Conservation (phyloP, 768 basidiomycete species). For the Porpolomopsis calyptriformis region DNA sequence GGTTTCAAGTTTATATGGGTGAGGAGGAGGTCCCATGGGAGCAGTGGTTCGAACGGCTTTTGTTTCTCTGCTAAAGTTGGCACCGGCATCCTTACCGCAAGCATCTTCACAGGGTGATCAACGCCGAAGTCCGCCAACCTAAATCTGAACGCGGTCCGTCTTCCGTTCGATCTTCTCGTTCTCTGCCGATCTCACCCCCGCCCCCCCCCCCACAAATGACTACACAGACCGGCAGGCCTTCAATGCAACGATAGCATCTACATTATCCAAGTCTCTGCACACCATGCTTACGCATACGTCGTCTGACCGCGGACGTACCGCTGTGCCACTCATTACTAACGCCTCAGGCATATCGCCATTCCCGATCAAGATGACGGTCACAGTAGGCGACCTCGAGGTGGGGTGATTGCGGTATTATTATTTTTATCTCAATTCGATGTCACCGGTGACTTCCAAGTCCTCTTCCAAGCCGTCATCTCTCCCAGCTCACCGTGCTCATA, state of each 20-base stretch:
- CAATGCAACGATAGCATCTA: slow-evolving; percentile 44
- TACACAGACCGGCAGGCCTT: slow-evolving; percentile 38
- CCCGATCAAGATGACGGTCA: slow-evolving; percentile 60
- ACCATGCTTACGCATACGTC: slow-evolving; percentile 71
- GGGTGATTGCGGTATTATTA: slow-evolving; percentile 11
- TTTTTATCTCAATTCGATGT: no score
- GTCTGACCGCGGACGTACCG: slow-evolving; percentile 62
- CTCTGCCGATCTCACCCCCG: not conserved
- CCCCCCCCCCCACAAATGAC: not conserved
- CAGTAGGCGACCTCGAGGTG: slow-evolving; percentile 56
- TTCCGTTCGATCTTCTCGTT: not conserved
- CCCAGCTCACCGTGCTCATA: no score
- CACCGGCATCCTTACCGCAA: no score
- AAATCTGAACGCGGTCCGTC: slow-evolving; percentile 47
- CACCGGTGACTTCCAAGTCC: no score
- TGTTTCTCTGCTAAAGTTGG: no score
- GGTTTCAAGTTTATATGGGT: slow-evolving; percentile 60
- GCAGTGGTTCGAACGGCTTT: no score
- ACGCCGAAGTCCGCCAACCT: slow-evolving; percentile 68
- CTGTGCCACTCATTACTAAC: slow-evolving; percentile 74
- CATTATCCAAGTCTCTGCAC: slow-evolving; percentile 54
- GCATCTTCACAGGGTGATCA: slow-evolving; percentile 61
- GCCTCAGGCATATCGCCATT: slow-evolving; percentile 71
- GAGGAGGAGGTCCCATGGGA: slow-evolving; percentile 87
- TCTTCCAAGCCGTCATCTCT: no score